Conservation (phyloP, 2,329 filamentous ascomycete species). For the Hypoxylon sp. region DNA sequence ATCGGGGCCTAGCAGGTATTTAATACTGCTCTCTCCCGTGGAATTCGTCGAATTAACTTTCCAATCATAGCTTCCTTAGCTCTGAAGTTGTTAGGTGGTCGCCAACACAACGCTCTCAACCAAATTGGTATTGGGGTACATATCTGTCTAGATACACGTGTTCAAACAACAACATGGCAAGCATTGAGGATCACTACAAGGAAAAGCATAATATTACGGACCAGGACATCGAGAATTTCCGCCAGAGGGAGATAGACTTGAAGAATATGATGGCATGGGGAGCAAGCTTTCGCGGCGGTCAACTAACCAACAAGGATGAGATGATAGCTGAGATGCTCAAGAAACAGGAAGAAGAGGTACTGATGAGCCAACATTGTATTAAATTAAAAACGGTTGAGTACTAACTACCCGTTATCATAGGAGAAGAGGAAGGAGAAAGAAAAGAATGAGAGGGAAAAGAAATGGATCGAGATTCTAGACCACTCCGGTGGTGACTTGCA, state of each 20-base stretch:
- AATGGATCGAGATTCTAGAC: neutral
- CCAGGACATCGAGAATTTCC: neutral
- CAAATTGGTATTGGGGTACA: neutral
- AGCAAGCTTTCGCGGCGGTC: neutral
- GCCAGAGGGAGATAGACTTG: neutral
- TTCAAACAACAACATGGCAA: constrained; percentile 2
- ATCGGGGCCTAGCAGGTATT: constrained; percentile 13
- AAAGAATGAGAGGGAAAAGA: neutral
- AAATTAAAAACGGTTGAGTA: neutral
- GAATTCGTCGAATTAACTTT: neutral
- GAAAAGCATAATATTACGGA: neutral
- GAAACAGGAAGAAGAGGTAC: constrained; percentile 1
- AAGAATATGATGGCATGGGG: constrained; percentile 1
- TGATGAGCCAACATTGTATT: neutral
- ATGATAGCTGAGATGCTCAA: constrained; percentile 1
- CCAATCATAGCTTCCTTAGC: constrained; percentile 4
- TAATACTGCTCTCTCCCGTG: constrained; percentile 1
- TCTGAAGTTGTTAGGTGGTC: constrained; percentile 5
- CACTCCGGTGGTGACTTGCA: neutral
- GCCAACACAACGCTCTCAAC: constrained; percentile 1
- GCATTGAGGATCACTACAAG: neutral
- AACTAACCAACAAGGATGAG: constrained; percentile 1
- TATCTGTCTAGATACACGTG: neutral
- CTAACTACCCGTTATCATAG: neutral
- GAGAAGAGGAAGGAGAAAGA: constrained; percentile 2